Base-by-base conservation (phyloP, 1,284 basidiomycete species). In the Puccinia triticina region DNA sequence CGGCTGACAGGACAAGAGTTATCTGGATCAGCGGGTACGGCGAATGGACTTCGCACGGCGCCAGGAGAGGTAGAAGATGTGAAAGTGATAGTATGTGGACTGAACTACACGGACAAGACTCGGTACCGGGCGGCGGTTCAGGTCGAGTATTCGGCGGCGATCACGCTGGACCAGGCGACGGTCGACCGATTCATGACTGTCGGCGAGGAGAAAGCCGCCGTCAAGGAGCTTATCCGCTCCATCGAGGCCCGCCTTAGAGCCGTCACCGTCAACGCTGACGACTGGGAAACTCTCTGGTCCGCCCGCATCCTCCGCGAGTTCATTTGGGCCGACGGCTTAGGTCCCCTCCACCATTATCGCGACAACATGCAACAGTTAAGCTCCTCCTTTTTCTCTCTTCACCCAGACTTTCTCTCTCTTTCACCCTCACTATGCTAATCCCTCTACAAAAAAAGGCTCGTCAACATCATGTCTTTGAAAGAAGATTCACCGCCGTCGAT, bases 101-200 rank as follows among this genome's bases (percentile, higher is more conserved):
- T 82, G 34, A 82, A 74, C 26, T 82, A 82, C 64, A 82, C 79
- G 23, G 34, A 73, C 57, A 82, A 82, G 48, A 74, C 69, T 32
- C 26, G 26, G 16, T 82, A 82, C 55, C 69, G 79, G 43, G 72
- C 79, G 48, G 29, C 57, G 10, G 71, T 82, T 4, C 79, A 82
- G 50, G 37, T 82, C 16, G 79, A 82, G 32, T 82, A 74, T 53
- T 69, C 79, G 16, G 1, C 67, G 12, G 55, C 79, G 26, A 48
- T 82, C 21, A 50, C 53, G 26, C n/a, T 82, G 16, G 53, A 59
- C 16, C 48, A 46, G 5, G 43, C 50, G 0, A 11, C 48, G 21
- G 50, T 74, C 14, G 43, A 43, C 32, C 32, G 73, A 40, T 82
- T 82, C 59, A 82, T 82, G 79, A 74, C 55, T 29, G 66, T 29